These are phyloP conservation scores for Albizia julibrissin DNA, from an alignment of 306 rosid species.

Conservation along the genomic window DNA sequence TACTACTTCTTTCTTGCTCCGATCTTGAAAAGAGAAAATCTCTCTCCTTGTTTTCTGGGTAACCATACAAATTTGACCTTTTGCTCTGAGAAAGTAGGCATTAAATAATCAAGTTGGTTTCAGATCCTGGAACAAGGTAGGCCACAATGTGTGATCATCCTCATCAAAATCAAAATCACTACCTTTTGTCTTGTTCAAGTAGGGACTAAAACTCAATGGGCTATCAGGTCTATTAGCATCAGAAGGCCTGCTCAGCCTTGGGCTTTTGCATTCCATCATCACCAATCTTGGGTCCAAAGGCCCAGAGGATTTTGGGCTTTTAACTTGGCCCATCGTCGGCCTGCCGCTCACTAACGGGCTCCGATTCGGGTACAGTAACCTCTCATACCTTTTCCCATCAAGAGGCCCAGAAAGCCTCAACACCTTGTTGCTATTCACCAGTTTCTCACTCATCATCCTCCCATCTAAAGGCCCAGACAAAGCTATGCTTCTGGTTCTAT, in stretches of 20 bases:
- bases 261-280: constrained; percentile 20
- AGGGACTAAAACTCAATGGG: constrained; percentile 47
- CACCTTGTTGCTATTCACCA: not conserved
- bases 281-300: constrained; percentile 41
- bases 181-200: constrained; percentile 32
- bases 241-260: constrained; percentile 19
- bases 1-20: not conserved
- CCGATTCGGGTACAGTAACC: constrained; percentile 36
- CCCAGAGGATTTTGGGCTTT: constrained; percentile 49
- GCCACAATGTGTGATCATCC: constrained; percentile 69
- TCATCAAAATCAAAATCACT: constrained; percentile 45
- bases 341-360: constrained; percentile 39
- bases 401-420: constrained; percentile 74
- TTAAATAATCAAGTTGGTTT: constrained; percentile 63
- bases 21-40: not conserved
- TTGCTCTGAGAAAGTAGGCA: not conserved
- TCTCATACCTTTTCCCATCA: constrained; percentile 57
- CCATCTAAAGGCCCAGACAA: constrained; percentile 87
- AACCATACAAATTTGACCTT: not conserved
- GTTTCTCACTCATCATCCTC: constrained; percentile 28
- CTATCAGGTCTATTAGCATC: constrained; percentile 36
- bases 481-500: constrained; percentile 46
- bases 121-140: constrained; percentile 75
- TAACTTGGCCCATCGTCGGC: constrained; percentile 25
- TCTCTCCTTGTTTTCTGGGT: too few species aligned